Conservation (phyloP, 176 grass and related monocot genomes). For the Carex myosuroides region DNA sequence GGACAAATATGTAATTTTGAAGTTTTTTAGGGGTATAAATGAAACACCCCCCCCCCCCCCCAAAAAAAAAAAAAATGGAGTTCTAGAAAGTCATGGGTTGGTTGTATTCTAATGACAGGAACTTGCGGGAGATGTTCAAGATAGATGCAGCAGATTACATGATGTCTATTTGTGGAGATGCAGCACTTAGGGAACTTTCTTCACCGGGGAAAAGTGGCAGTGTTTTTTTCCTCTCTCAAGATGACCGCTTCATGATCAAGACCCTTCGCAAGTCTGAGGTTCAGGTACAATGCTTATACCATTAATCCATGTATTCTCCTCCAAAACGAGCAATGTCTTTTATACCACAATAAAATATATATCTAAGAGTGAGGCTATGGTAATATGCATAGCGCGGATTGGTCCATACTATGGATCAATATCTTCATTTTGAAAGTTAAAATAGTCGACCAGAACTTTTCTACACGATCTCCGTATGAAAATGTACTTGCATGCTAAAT, state of each 20-base stretch:
- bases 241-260: constrained; percentile 98
- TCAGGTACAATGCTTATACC: constrained; percentile 40
- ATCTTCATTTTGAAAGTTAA: too few species aligned
- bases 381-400: too few species aligned
- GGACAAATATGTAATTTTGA: too few species aligned
- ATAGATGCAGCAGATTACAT: constrained; percentile 99
- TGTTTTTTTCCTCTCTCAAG: constrained; percentile 97
- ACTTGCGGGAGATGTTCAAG: constrained; percentile 98
- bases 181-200: constrained; percentile 86
- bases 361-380: background rate
- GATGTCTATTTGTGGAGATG: constrained; percentile 95
- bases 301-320: background rate
- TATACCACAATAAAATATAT: background rate
- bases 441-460: too few species aligned
- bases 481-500: too few species aligned
- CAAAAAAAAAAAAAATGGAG: background rate
- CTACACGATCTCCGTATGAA: too few species aligned
- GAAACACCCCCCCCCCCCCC: too few species aligned
- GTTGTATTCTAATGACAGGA: constrained; percentile 50
- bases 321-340: background rate
- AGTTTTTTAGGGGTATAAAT: too few species aligned
- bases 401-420: too few species aligned
- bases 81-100: background rate
- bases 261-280: constrained; percentile 99
- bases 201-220: constrained; percentile 98